These are phyloP conservation scores for Umbelopsis sp. DNA, from an alignment of 192 early-diverging fungal genomes.

Conservation along the genomic window DNA sequence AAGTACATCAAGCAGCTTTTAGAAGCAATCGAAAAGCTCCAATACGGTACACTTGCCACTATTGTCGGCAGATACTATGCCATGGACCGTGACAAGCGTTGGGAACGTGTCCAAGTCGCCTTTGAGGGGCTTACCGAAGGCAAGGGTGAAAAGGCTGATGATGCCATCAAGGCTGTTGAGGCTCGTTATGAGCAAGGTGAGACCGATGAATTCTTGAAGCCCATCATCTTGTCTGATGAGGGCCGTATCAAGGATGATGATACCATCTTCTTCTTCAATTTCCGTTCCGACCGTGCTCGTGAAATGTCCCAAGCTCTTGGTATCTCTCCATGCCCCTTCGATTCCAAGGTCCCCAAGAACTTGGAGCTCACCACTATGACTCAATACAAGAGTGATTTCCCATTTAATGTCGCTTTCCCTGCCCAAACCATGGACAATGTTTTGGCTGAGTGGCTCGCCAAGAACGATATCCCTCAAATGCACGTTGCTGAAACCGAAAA, in stretches of 20 bases:
- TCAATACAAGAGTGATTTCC: constrained; percentile 96
- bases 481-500: constrained; percentile 99
- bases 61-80: constrained; percentile 98
- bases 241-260: constrained; percentile 84
- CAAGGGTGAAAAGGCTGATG: constrained; percentile 70
- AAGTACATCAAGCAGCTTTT: constrained; percentile 81
- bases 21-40: constrained; percentile 61
- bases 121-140: constrained; percentile 87
- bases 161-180: constrained; percentile 76
- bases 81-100: constrained; percentile 99
- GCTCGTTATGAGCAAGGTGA: constrained; percentile 84
- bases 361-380: constrained; percentile 94
- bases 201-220: constrained; percentile 99
- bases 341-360: constrained; percentile 75
- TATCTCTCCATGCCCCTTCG: constrained; percentile 84
- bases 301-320: constrained; percentile 88
- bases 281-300: constrained; percentile 97
- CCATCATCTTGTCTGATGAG: constrained; percentile 83
- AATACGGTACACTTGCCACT: constrained; percentile 90
- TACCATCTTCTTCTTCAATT: constrained; percentile 98
- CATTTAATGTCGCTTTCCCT: constrained; percentile 95
- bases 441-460: constrained; percentile 94
- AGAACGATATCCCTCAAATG: constrained; percentile 84
- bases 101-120: constrained; percentile 97
- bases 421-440: constrained; percentile 98